phyloP scores from a whole-genome alignment of 768 basidiomycete genomes.

The Suillus decipiens region DNA sequence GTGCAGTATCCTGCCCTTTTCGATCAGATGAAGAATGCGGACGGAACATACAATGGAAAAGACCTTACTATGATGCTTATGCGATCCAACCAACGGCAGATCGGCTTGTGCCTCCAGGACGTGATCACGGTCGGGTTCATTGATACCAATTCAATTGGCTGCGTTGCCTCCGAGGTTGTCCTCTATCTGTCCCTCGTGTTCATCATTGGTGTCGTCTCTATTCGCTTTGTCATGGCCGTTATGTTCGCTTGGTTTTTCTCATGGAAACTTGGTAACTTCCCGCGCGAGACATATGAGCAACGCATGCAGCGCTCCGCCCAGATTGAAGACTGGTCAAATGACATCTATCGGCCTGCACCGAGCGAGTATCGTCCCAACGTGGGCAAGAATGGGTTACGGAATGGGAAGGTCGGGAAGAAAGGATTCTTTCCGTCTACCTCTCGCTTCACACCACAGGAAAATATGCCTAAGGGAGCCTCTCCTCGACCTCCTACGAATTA shows the following conservation, averaged over 20 bases:
- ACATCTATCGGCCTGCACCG: constrained; percentile 94
- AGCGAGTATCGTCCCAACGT: constrained; percentile 90
- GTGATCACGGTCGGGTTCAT: constrained; percentile 89
- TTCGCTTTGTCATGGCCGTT: constrained; percentile 96
- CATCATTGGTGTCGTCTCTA: constrained; percentile 94
- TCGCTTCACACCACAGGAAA: constrained; percentile 75
- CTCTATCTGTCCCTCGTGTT: constrained; percentile 94
- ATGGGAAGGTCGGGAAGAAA: constrained; percentile 54
- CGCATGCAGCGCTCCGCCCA: constrained; percentile 86
- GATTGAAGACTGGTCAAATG: constrained; percentile 95
- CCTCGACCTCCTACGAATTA: constrained; percentile 65
- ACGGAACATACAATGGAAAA: constrained; percentile 74
- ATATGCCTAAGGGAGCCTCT: constrained; percentile 49
- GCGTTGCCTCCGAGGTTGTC: constrained; percentile 92
- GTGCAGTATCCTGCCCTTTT: constrained; percentile 85
- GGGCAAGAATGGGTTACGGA: constrained; percentile 61
- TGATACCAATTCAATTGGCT: constrained; percentile 92
- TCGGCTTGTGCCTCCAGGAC: constrained; percentile 86
- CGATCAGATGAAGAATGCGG: constrained; percentile 67
- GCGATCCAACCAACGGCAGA: constrained; percentile 63
- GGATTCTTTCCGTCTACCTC: constrained; percentile 68
- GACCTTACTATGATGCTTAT: constrained; percentile 88
- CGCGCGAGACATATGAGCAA: constrained; percentile 89
- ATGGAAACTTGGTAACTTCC: constrained; percentile 94
- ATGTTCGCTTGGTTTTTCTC: constrained; percentile 98